A percentile compares a stretch with the other conserved stretches of the same genome.
phyloP scores from a whole-genome alignment of 2,329 filamentous ascomycete genomes.

The Neonectria faginata region DNA sequence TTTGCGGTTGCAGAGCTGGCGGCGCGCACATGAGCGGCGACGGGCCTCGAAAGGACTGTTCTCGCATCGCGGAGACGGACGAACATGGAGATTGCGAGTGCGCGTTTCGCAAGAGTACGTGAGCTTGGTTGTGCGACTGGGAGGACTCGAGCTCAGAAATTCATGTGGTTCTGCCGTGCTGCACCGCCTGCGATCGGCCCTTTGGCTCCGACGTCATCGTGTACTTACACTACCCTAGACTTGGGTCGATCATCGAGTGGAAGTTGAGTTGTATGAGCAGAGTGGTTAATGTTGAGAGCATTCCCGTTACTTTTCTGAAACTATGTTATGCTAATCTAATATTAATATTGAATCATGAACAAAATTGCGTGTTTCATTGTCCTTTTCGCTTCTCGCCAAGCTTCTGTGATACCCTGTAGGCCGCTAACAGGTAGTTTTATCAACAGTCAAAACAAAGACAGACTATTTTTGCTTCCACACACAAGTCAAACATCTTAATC shows the following conservation, averaged over 20 bases:
- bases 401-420: too few species aligned
- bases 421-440: too few species aligned
- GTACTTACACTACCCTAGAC: neutral
- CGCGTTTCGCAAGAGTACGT: neutral
- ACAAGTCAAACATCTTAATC: neutral
- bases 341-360: too few species aligned
- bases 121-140: neutral
- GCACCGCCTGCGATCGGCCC: constrained; percentile 28
- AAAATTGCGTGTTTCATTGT: too few species aligned
- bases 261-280: too few species aligned
- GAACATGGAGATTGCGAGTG: constrained; percentile 2
- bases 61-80: constrained; percentile 41
- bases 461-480: too few species aligned
- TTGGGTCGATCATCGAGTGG: neutral
- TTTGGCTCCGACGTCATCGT: constrained; percentile 17
- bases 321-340: too few species aligned
- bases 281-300: neutral
- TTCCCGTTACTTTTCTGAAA: neutral
- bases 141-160: constrained; percentile 29
- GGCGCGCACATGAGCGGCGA: neutral
- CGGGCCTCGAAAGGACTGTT: constrained; percentile 27
- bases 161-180: constrained; percentile 34
- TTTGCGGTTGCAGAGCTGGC: too few species aligned
- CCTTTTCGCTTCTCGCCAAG: too few species aligned
- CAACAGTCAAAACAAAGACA: too few species aligned